These are phyloP conservation scores for Glaciozyma martinii DNA, from an alignment of 768 basidiomycete species.

Conservation along the genomic window DNA sequence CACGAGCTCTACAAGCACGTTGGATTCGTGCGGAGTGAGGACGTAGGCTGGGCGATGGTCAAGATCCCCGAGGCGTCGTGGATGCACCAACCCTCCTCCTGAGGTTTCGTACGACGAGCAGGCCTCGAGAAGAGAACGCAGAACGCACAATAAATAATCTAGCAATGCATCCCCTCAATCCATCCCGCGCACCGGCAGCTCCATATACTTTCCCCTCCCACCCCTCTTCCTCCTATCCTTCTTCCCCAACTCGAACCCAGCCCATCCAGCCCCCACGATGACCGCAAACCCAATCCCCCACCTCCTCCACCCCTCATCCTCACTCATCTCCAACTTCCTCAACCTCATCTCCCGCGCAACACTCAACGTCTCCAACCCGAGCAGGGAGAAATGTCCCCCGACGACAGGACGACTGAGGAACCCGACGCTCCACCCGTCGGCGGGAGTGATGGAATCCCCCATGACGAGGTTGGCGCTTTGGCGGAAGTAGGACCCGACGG, in stretches of 20 bases:
- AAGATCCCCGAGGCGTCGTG: neutral
- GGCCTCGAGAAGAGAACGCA: too few species aligned
- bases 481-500: conserved; percentile 14
- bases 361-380: conserved; percentile 6
- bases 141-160: too few species aligned
- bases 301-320: neutral
- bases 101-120: too few species aligned
- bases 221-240: too few species aligned
- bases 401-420: conserved; percentile 20
- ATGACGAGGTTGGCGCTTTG: conserved; percentile 14
- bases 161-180: too few species aligned
- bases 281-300: too few species aligned
- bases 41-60: neutral
- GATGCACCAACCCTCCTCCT: too few species aligned
- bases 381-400: conserved; percentile 19
- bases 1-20: neutral
- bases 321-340: neutral
- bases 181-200: too few species aligned
- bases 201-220: too few species aligned
- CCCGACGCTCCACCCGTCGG: conserved; percentile 20
- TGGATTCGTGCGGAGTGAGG: neutral
- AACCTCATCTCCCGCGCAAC: neutral
- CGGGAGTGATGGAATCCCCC: conserved; percentile 20
- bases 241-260: too few species aligned
- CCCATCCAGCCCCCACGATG: too few species aligned